phyloP scores from a whole-genome alignment of 1,139 yeast species.

The Candida sanyaensis region DNA sequence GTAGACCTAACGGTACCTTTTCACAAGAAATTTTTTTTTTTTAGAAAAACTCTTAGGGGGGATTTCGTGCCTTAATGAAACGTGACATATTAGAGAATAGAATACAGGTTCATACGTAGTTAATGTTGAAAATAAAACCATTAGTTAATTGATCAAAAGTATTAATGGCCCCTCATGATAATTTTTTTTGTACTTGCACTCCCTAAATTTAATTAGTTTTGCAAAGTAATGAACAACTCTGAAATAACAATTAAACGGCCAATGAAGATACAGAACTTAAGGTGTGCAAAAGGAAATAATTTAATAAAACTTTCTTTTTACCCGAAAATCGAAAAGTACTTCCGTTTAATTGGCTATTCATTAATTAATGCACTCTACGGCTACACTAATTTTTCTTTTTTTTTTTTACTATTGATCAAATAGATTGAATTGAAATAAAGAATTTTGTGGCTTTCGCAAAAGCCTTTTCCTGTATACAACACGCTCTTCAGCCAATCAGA shows the following conservation, averaged over 20 bases:
- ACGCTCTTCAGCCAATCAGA: neutral
- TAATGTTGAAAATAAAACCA: no score
- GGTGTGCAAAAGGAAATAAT: neutral
- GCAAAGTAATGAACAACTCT: neutral
- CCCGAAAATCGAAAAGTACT: neutral
- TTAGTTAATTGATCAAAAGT: no score
- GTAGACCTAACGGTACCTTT: neutral
- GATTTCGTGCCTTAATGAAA: neutral
- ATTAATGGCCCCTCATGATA: neutral
- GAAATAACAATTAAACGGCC: neutral
- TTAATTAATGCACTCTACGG: neutral
- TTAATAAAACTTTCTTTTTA: neutral
- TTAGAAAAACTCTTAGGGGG: no score
- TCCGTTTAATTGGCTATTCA: neutral
- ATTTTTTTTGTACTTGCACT: neutral
- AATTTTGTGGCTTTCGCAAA: neutral
- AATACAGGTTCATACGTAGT: no score
- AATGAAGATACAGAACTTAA: neutral
- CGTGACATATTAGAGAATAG: neutral
- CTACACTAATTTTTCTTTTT: neutral
- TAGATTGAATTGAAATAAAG: neutral
- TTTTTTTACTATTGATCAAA: neutral
- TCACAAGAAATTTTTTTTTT: no score
- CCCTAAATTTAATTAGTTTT: neutral
- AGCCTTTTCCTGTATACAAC: neutral